Base-by-base conservation (phyloP, 805 yeast species). In the Zygosaccharomyces rouxii region DNA sequence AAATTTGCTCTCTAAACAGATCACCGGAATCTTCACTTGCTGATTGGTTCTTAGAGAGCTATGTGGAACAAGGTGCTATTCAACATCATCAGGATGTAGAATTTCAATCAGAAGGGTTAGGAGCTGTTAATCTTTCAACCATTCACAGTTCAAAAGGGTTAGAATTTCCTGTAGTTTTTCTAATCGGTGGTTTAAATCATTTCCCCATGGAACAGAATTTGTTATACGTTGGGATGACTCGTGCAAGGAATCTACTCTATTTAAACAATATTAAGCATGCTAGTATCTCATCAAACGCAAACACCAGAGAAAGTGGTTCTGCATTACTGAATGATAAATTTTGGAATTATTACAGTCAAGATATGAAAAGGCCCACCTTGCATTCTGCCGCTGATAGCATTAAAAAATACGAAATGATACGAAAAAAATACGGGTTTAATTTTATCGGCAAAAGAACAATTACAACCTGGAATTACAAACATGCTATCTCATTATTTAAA, bases 91-190 rank as follows among this genome's bases (percentile, higher is more conserved):
- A 21, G 2, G 25, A 18, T 14, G 11, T 37, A 13, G 23, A n/a
- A 10, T 30, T 29, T 16, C 25, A 38, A 9, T 23, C 39, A 5
- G 37, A 30, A 2, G 49, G 38, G 14, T 29, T 42, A 9, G 59
- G 59, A 35, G 60, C 71, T 14, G 67, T 84, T 5, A 80, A 79
- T 44, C 55, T 84, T 1, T 80, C 89, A 0, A 86, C 92, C 0
- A 77, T 86, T 1, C 92, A 86, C 62, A 73, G 86, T 0, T 80
- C 90, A 1, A 86, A 86, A 55, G 92, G 94, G 0, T 62, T 84
- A 4, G 89, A 85, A 52, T 84, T 80, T 55, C 89, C 89, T 0
- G 71, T 83, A 10, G 88, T 83, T 1, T 84, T 84, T 62, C 55
- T 83, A 3, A 53, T 72, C 40, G 62, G 60, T 5, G 44, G 52